Evolutionary conservation across 169 alveolate genomes (phyloP).

Genomic region (Cytauxzoon felis): DNA sequence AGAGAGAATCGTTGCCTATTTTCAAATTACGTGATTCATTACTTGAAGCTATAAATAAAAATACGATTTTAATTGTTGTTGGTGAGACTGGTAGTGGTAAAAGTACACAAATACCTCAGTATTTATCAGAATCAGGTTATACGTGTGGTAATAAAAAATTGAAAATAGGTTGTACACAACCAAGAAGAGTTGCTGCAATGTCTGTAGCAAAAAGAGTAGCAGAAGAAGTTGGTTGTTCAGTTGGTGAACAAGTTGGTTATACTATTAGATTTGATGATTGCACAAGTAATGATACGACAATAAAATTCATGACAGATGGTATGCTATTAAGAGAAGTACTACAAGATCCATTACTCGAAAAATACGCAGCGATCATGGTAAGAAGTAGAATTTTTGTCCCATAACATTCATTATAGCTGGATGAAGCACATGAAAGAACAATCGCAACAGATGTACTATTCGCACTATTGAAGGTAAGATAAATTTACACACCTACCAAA

Average conservation of each 20-base stretch:
- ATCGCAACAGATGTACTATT: slow-evolving; percentile 96
- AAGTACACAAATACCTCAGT: slow-evolving; percentile 96
- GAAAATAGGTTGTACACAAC: slow-evolving; percentile 96
- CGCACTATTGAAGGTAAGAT: slow-evolving; percentile 91
- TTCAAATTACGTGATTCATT: slow-evolving; percentile 86
- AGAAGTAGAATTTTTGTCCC: background rate
- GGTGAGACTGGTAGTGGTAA: slow-evolving; percentile 99
- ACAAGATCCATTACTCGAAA: slow-evolving; percentile 85
- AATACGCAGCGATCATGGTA: slow-evolving; percentile 89
- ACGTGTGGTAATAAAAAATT: slow-evolving; percentile 81
- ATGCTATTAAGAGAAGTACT: slow-evolving; percentile 96
- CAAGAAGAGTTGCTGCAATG: slow-evolving; percentile 99
- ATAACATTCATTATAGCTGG: slow-evolving; percentile 75
- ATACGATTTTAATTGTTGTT: slow-evolving; percentile 92
- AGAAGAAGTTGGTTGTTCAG: slow-evolving; percentile 95
- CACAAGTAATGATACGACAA: slow-evolving; percentile 93
- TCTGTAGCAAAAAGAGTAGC: slow-evolving; percentile 96
- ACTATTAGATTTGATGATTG: slow-evolving; percentile 95
- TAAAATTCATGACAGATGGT: slow-evolving; percentile 99
- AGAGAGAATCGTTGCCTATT: slow-evolving; percentile 94
- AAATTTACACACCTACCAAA: too few relatives aligned
- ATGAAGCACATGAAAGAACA: slow-evolving; percentile 99
- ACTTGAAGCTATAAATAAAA: slow-evolving; percentile 85
- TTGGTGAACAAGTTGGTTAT: slow-evolving; percentile 97
- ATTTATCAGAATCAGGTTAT: slow-evolving; percentile 91